Base-by-base conservation (phyloP, 192 early-diverging fungal species). In the Coemansia sp. region DNA sequence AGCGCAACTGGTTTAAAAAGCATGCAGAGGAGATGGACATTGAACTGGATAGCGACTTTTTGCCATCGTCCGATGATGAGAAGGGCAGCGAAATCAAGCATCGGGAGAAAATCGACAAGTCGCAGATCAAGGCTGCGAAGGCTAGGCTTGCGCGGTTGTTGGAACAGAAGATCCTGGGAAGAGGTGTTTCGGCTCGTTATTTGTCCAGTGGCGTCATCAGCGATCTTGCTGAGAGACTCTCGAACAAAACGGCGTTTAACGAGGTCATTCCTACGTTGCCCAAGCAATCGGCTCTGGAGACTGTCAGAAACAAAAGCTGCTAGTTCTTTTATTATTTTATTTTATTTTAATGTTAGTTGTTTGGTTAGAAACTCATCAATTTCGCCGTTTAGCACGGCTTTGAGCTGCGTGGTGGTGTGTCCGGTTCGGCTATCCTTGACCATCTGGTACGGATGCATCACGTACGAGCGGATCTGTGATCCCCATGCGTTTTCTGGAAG, bases 1-100 rank as follows among this genome's bases (percentile, higher is more conserved):
- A 95, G 43, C 75, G 84, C 20, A 88, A 88, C 62, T 95, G 95
- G 94, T 86, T 91, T 74, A 80, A 86, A 60, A 91, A 92, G 61
- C 88, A 88, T 36, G 95, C 95, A 0, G 82, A 89, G 59, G 93
- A 92, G 61, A 74, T 92, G 69, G 95, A 91, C 53, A 86, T 96
- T 39, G 88, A 91, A 41, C 76, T 94, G 15, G 91, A 93, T 74
- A 91, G 90, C 55, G 91, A 93, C 59, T 86, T 78, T 60, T 70
- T 78, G 68, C 77, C 75, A n/a, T 78, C 76, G 4, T 74, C 68
- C 0, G 77, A 75, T 55, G 81, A 83, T 33, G 75, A 77, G 33
- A 61, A 64, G 4, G 61, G 63, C 35, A 71, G 66, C 20, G 74
- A 76, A 48, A 37, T 64, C 12, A 57, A 34, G 34, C 70, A 59